A percentile compares a stretch with the other conserved stretches of the same genome.
Evolutionary conservation across 257 asterid genomes (phyloP).

Genomic region (Paulownia fortunei): DNA sequence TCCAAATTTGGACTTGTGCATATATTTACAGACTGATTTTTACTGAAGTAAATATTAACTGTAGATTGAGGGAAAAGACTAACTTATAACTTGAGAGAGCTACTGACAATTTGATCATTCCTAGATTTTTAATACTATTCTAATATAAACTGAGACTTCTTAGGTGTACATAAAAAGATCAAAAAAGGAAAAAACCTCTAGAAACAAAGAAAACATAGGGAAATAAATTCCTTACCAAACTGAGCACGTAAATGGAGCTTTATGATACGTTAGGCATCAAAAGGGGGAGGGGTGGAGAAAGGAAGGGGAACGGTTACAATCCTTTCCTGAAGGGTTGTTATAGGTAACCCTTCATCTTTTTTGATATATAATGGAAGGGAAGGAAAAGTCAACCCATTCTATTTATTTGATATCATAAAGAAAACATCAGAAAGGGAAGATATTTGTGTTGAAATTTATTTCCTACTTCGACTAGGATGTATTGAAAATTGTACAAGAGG

Average conservation of each 20-base stretch:
- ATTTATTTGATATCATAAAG: neutral
- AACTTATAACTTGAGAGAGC: neutral
- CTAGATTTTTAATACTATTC: neutral
- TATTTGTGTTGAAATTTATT: neutral
- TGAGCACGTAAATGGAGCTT: constrained; percentile 3
- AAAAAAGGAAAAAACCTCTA: neutral
- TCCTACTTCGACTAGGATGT: neutral
- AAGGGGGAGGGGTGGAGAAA: neutral
- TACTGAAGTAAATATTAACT: neutral
- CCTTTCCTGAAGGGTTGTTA: neutral
- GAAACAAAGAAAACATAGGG: neutral
- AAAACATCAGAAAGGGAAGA: neutral
- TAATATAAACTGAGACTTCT: neutral
- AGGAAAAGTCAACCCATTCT: neutral
- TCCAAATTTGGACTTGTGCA: neutral
- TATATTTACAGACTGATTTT: neutral
- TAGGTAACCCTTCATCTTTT: neutral
- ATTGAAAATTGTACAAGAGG: neutral
- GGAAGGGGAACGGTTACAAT: neutral
- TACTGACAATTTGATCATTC: neutral
- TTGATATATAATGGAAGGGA: neutral
- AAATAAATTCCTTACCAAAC: neutral
- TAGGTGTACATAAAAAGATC: neutral
- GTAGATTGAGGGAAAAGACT: neutral
- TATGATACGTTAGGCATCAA: neutral